Evolutionary conservation across 2,329 filamentous ascomycete species (phyloP).

Genomic region (Ustulina deusta): DNA sequence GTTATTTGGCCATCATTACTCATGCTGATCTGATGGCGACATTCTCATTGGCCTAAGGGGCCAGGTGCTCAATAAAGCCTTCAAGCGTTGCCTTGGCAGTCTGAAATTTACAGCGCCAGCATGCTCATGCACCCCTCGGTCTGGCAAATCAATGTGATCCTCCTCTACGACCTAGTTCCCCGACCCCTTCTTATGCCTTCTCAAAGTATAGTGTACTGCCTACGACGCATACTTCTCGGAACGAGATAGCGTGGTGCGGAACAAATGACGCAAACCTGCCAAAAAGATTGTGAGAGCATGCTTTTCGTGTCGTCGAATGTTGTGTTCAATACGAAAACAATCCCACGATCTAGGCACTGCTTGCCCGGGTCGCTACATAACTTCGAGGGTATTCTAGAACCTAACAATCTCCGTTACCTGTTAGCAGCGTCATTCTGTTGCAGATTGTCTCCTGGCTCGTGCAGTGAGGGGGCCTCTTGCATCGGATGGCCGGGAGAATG

Average conservation of each 20-base stretch:
- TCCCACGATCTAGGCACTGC: conserved; percentile 2
- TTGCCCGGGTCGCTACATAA: conserved; percentile 21
- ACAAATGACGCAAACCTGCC: conserved; percentile 18
- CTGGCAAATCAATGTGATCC: conserved; percentile 17
- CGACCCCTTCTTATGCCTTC: conserved; percentile 8
- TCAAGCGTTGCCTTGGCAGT: conserved; percentile 31
- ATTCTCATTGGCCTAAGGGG: conserved; percentile 28
- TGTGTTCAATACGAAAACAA: conserved; percentile 16
- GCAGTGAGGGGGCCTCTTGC: conserved; percentile 19
- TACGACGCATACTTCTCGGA: not conserved
- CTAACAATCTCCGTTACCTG: conserved; percentile 1
- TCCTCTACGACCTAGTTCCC: conserved; percentile 11
- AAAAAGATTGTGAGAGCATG: conserved; percentile 2
- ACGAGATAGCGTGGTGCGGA: conserved; percentile 1
- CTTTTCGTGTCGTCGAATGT: conserved; percentile 7
- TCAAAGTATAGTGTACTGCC: not conserved
- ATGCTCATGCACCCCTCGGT: conserved; percentile 24
- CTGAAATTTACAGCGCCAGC: conserved; percentile 29
- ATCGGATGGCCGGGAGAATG: conserved; percentile 37
- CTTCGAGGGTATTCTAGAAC: conserved; percentile 26
- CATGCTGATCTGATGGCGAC: conserved; percentile 21
- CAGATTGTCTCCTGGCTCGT: conserved; percentile 22
- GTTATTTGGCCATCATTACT: conserved; percentile 33
- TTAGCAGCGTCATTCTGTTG: not conserved
- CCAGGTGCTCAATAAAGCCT: conserved; percentile 9